Evolutionary conservation across 441 rosid species (phyloP), one percentile per base, ranked within the genome.

Genomic region (Lagerstroemia fauriei): DNA sequence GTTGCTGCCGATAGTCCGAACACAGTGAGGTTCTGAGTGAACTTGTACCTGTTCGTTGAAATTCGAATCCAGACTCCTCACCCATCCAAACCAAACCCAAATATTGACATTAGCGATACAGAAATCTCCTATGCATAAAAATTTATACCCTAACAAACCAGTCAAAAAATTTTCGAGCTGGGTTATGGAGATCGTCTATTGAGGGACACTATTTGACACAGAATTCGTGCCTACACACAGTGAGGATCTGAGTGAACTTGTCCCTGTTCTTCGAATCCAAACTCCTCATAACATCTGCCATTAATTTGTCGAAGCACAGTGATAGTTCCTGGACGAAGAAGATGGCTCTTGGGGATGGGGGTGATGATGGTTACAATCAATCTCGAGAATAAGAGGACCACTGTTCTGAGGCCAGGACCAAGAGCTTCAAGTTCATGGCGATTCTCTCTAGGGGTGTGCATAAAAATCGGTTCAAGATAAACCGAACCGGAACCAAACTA

Each of bases 1-100:
- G n/a, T 38, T 38, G 44, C 44, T 38, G 44, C 51, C 92, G 86
- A 80, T n/a, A n/a, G 91, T 88, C 99, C 89, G 90, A 97, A 95
- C 65, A 91, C 86, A 34, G 92, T 92, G 82, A 97, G 86, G 84
- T 93, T 94, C 89, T 97, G 99, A 81, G 96, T 95, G 89, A 95
- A 97, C 86, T 92, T 93, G 87, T 97, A 99, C 86, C 97, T 91
- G 93, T 97, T 97, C 92, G n/a, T n/a, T n/a, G n/a, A n/a, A n/a
- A n/a, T 93, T 95, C 47, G 98, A 91, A 85, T 97, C 99, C 84
- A 95, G 82, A 83, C 97, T 90, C 70, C 70, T 6, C 29, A n/a
- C 63, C 63, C 63, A n/a, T n/a, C 50, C 50, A 47, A 12, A 29
- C 27, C 70, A 13, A 69, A 12, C 34, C 25, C 73, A 32, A 32